Base-by-base conservation (phyloP, 1,139 yeast species). In the Diutina pseudorugosa region DNA sequence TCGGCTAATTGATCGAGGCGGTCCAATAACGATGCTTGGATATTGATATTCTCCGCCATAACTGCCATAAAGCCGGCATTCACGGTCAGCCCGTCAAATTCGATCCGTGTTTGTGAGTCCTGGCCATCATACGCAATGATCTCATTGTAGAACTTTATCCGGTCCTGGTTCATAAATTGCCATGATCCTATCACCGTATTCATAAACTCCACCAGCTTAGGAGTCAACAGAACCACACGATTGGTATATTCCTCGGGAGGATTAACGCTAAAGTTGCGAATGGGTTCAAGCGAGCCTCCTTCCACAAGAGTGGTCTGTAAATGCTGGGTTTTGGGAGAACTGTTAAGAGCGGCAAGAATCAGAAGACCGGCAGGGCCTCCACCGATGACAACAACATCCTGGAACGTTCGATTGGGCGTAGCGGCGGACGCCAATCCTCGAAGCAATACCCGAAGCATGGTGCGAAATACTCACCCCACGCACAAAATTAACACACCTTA, bases 291-390 rank as follows among this genome's bases (percentile, higher is more conserved):
- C 55, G 77, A 76, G 43, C 80, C 76, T 1, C 85, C 91, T 66
- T 93, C 98, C 16, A 93, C 73, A 52, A 93, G 70, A 0, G 84
- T 79, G 51, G 94, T 79, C 52, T 76, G 73, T 51, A 89, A 73
- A 53, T 79, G 73, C 27, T 69, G 71, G 4, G 95, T 79, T 42
- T 73, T 66, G 9, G 84, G 81, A 1, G 91, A 83, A 59, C 77
- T 75, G 63, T 86, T 74, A 76, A 63, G 84, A 0, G 95, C 95
- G 0, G 96, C 77, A 2, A 94, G 83, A 43, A 93, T 71, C 1
- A 97, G 84, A 53, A 93, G 70, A 0, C 99, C 99, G 0, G 98
- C 98, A 1, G 98, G 96, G 0, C 99, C 99, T 6, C 96, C 98
- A 25, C 99, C 99, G 50, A 94, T 86, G 54, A 93, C 85, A 12